A percentile compares a stretch with the other conserved stretches of the same genome.
phyloP scores from a whole-genome alignment of 2,329 filamentous ascomycete genomes.

The Fusarium miscanthi region DNA sequence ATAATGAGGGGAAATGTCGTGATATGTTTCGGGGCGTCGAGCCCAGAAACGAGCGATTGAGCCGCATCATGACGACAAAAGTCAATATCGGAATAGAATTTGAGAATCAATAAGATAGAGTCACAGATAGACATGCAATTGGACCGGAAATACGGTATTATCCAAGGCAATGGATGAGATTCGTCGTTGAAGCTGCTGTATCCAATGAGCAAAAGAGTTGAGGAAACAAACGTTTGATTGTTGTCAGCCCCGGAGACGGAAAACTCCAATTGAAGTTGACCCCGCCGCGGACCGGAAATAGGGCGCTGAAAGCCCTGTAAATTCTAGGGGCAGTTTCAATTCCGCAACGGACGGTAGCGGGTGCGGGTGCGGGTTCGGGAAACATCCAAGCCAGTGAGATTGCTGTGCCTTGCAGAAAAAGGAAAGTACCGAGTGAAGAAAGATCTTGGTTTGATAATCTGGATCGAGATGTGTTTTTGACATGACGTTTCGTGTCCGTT shows the following conservation, averaged over 20 bases:
- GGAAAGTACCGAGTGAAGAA: conserved; percentile 10
- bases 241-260: conserved; percentile 39
- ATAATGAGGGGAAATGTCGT: conserved; percentile 14
- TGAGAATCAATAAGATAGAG: neutral
- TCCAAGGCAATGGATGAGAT: conserved; percentile 1
- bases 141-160: neutral
- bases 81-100: conserved; percentile 1
- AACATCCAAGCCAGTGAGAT: conserved; percentile 10
- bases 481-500: conserved; percentile 19
- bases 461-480: neutral
- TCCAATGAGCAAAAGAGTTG: conserved; percentile 29
- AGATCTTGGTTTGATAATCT: conserved; percentile 16
- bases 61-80: conserved; percentile 16
- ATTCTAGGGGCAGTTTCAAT: conserved; percentile 10
- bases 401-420: conserved; percentile 21
- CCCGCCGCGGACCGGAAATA: conserved; percentile 3
- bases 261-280: conserved; percentile 11
- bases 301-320: conserved; percentile 3
- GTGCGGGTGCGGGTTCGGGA: neutral
- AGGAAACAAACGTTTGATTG: conserved; percentile 7
- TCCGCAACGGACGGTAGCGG: conserved; percentile 28
- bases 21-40: conserved; percentile 12
- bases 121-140: neutral
- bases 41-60: conserved; percentile 15
- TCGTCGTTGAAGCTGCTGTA: conserved; percentile 29